Evolutionary conservation across 441 rosid species (phyloP).

Genomic region (Bruguiera hainesii): DNA sequence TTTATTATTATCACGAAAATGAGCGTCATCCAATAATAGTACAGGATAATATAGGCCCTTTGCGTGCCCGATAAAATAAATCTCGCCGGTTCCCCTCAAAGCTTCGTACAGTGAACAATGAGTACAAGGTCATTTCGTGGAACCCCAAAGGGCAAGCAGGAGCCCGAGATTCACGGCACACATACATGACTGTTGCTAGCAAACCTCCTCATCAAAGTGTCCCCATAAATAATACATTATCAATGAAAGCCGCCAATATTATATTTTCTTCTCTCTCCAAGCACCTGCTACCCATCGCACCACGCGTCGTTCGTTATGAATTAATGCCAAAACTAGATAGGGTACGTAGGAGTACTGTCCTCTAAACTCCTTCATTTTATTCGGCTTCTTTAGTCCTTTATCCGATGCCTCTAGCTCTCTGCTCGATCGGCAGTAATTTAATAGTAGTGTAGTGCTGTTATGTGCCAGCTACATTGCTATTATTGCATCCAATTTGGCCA

Average conservation of each 20-base stretch:
- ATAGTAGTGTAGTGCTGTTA: too few relatives aligned
- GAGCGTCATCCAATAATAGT: too few relatives aligned
- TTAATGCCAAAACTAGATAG: not conserved
- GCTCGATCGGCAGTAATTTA: too few relatives aligned
- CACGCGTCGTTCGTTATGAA: constrained; percentile 2
- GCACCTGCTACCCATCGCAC: constrained; percentile 6
- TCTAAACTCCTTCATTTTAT: too few relatives aligned
- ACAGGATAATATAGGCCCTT: too few relatives aligned
- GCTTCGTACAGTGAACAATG: constrained; percentile 9
- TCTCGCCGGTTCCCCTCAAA: not conserved
- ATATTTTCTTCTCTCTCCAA: constrained; percentile 37
- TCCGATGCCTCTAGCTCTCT: too few relatives aligned
- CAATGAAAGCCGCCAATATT: constrained; percentile 15
- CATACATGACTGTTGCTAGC: not conserved
- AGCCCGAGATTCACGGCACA: constrained; percentile 39
- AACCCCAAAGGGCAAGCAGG: constrained; percentile 33
- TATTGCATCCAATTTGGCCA: too few relatives aligned
- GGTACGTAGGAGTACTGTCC: too few relatives aligned
- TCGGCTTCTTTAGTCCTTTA: too few relatives aligned
- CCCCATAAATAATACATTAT: not conserved
- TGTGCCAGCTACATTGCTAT: too few relatives aligned
- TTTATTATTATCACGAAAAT: too few relatives aligned
- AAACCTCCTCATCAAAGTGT: constrained; percentile 5
- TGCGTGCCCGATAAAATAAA: too few relatives aligned
- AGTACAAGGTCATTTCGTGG: constrained; percentile 14